phyloP scores from a whole-genome alignment of 1,139 yeast species.

The Cylindricascospora bacillispora region DNA sequence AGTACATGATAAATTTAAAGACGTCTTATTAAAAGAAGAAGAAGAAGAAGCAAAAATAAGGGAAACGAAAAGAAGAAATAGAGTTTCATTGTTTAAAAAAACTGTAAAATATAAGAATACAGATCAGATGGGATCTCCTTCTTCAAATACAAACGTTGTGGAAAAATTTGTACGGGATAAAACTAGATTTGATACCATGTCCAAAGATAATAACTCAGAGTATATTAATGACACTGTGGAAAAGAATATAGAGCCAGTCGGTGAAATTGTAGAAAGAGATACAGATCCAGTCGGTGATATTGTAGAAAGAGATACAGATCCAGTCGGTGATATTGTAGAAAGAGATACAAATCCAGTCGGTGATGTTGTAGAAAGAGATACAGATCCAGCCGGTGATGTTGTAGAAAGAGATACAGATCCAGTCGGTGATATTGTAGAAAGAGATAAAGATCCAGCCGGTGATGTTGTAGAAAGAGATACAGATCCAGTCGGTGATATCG shows the following conservation, averaged over 20 bases:
- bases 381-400: not conserved
- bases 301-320: not conserved
- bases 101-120: constrained; percentile 1
- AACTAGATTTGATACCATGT: too few relatives aligned
- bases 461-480: too few relatives aligned
- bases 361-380: not conserved
- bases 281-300: not conserved
- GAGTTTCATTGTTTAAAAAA: constrained; percentile 21
- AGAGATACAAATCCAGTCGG: not conserved
- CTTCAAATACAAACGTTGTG: too few relatives aligned
- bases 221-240: too few relatives aligned
- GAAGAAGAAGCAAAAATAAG: constrained; percentile 5
- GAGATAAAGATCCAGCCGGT: too few relatives aligned
- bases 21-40: constrained; percentile 6
- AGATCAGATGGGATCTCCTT: too few relatives aligned
- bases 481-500: not conserved
- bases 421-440: too few relatives aligned
- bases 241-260: too few relatives aligned
- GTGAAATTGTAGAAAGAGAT: too few relatives aligned
- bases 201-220: too few relatives aligned
- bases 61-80: constrained; percentile 8
- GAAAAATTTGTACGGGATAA: too few relatives aligned
- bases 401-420: not conserved
- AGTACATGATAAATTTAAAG: constrained; percentile 18
- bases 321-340: not conserved